Evolutionary conservation across 768 basidiomycete genomes (phyloP).

Genomic region (Crassisporium funariophilum): DNA sequence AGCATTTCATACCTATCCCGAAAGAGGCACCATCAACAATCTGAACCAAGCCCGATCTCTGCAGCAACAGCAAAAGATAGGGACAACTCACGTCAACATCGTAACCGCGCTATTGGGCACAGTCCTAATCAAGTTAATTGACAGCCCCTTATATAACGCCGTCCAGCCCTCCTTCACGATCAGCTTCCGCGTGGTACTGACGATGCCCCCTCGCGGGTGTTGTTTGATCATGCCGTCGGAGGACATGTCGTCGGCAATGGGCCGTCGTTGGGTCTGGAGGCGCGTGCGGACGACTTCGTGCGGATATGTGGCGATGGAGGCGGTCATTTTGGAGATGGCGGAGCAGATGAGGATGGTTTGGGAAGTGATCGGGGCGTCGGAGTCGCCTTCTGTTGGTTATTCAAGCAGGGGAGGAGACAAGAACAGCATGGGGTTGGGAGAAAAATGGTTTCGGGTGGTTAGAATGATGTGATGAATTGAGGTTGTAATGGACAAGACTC

Average conservation of each 20-base stretch:
- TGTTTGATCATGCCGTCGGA: slow-evolving; percentile 63
- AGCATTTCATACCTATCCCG: slow-evolving; percentile 52
- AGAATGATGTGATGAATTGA: slow-evolving; percentile 6
- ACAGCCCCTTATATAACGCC: slow-evolving; percentile 90
- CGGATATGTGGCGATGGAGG: slow-evolving; percentile 93
- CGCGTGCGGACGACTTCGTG: slow-evolving; percentile 99
- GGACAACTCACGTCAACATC: slow-evolving; percentile 77
- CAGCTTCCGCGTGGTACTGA: slow-evolving; percentile 74
- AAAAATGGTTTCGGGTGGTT: no score
- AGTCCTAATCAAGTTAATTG: slow-evolving; percentile 91
- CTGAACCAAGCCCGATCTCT: no score
- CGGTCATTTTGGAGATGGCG: slow-evolving; percentile 94
- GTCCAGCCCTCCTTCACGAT: slow-evolving; percentile 83
- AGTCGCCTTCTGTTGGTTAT: slow-evolving; percentile 42
- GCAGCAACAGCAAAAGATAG: not conserved
- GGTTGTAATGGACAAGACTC: slow-evolving; percentile 36
- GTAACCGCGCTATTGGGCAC: slow-evolving; percentile 97
- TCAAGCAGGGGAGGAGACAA: slow-evolving; percentile 11
- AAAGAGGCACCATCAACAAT: not conserved
- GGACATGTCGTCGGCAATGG: slow-evolving; percentile 57
- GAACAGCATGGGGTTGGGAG: no score
- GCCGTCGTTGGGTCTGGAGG: slow-evolving; percentile 81
- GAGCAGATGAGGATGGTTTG: slow-evolving; percentile 84
- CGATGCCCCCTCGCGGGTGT: slow-evolving; percentile 62
- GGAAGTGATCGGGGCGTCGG: slow-evolving; percentile 53